Evolutionary conservation across 78 protist genomes (phyloP), one percentile per base, ranked within the genome.

Genomic region (Polysphondylium violaceum): DNA sequence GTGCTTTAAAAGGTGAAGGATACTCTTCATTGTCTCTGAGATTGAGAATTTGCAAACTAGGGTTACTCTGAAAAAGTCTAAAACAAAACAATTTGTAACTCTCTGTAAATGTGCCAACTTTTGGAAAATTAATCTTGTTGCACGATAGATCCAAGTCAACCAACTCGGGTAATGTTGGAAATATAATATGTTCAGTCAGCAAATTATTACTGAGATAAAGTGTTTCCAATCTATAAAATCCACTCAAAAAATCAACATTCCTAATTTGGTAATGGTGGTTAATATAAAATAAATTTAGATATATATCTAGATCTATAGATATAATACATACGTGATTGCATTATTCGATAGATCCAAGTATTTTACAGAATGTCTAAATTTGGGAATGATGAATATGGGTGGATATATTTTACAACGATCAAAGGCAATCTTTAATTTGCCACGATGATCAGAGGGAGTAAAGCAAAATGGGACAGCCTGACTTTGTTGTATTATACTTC

Each of bases 311-410:
- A 25, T 29, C 27, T 9, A 3, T 5, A 55, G n/a, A 55, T 44
- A 19, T 3, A n/a, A 36, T 65, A 40, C 77, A 21, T 81, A 81
- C 89, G 73, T 69, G 36, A 83, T 33, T 7, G 91, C 76, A 58
- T 83, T 83, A 58, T 83, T 38, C 58, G 91, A 83, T 58, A 83
- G 36, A 69, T 83, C 91, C 23, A 83, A 56, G 58, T 83, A 72
- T 43, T 69, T 83, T 3, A 83, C 79, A 27, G 68, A 53, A 43
- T 83, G 91, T 29, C 91, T 74, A 56, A 83, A 83, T 44, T 69
- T 83, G 38, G 91, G 91, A 6, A 83, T 83, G 25, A 83, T 71
- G 2, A 36, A 2, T 19, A 83, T 25, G 67, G 91, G 77, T 4
- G 25, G 50, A 29, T 44, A 69, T n/a, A 74, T 51, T 69, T 83